Evolutionary conservation across 2,329 filamentous ascomycete genomes (phyloP), one percentile per base, ranked within the genome.

Genomic region (Fragosphaeria purpurea): DNA sequence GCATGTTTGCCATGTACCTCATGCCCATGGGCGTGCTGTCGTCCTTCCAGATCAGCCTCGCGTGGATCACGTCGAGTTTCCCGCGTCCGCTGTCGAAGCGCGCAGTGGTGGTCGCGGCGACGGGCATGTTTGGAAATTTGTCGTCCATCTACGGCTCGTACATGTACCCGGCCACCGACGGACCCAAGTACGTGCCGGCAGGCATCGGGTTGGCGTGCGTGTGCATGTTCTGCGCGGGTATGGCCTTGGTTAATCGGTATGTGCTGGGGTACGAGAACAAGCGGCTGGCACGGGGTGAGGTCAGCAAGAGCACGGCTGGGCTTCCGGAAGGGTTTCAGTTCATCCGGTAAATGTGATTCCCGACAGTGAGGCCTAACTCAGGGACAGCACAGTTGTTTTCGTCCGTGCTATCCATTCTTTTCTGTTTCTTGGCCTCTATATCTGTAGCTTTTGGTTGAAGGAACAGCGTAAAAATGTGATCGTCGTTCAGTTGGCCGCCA

Each of bases 81-180:
- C 83, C 84, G 0, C 85, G 84, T 63, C 82, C 85, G 1, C 64
- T 83, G 2, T 83, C 81, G 2, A 80, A 83, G 45, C 75, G 83
- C 2, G 84, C 83, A 5, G 76, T 77, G 2, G 75, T 75, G 4
- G 82, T 87, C 47, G 78, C 82, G 7, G 72, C 86, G n/a, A 67
- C 82, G 45, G 85, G 85, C 59, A 66, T 84, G 56, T 69, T 87
- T 41, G 84, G 83, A 0, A 85, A 84, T 61, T 76, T 64, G 7
- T 70, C 70, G 0, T 71, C 65, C 46, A 72, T 74, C 40, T 75
- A 75, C 46, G 66, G 61, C 33, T 47, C 48, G 7, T 53, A 50
- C 38, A 50, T 50, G 48, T 53, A 53, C 42, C 48, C 48, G 22
- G 37, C 33, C 34, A 22, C 34, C 30, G 45, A 48, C 40, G 64